Base-by-base conservation (phyloP, 2,329 filamentous ascomycete genomes). In the Cercospora sp. region DNA sequence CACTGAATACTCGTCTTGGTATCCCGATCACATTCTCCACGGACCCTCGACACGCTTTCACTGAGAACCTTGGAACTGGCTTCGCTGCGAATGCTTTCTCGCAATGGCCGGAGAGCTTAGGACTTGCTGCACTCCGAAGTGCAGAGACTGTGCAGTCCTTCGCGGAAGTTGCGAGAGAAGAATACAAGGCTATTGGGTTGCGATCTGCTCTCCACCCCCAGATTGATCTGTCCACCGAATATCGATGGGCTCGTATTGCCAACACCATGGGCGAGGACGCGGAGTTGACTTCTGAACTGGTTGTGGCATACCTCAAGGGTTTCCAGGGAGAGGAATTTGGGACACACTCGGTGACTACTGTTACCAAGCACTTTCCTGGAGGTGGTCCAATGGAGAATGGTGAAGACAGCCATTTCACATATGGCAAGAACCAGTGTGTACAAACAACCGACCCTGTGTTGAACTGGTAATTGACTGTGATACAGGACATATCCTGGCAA, bases 321-420 rank as follows among this genome's bases (percentile, higher is more conserved):
- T 81, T 86, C 59, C 83, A 84, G 28, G 83, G 82, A 0, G 77
- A 80, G 1, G 74, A 78, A 33, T 75, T 85, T n/a, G 83, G 83
- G 0, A 70, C 75, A 0, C 68, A 80, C 30, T 83, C 82, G 1
- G 81, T 86, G 3, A 80, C 80, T 1, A 83, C 84, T 0, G 80
- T 85, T 1, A 85, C 84, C 0, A 86, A 86, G 74, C 84, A 87
- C 69, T 86, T 87, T 70, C 84, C 84, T 0, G 85, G 85, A 4
- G 83, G 80, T 7, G 85, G 85, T 0, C 80, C 84, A 0, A 79
- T 83, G 71, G 76, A 83, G 66, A 76, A 83, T 58, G 85, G 85
- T 20, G 83, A 86, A 58, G 85, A 86, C 70, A 81, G 83, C 16
- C 85, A 86, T 64, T 86, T 86, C 68, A 74, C 75, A 0, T 85